Base-by-base conservation (phyloP, 352 stramenopile species). In the Pythium myriotylum region DNA sequence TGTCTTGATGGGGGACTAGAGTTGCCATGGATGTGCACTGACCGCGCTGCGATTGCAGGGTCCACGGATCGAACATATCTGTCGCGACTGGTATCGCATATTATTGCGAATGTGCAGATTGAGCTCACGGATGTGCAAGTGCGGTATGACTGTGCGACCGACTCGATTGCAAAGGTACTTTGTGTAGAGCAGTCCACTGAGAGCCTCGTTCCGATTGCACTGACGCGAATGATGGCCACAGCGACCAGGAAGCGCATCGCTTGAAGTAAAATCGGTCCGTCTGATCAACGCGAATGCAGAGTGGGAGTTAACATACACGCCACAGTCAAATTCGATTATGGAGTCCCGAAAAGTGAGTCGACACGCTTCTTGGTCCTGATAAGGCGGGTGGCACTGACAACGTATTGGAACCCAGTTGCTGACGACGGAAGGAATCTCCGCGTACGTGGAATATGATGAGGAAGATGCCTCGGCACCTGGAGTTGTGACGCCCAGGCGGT, bases 31-130 rank as follows among this genome's bases (percentile, higher is more conserved):
- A 4, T 23, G 20, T 23, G 9, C 29, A 10, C 29, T 35, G 29
- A 35, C 10, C 29, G 29, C 29, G 29, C 29, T 35, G 29, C 29
- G 19, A 19, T 53, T 53, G 19, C 22, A 72, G 65, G 65, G 24
- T 59, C 65, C 6, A 72, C 65, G 35, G 84, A 93, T 61, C 75
- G 85, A 41, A 92, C 87, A 29, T 95, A 95, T 66, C 61, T 95
- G 13, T 94, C 85, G 27, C 74, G 81, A 51, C 47, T 95, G 47
- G 83, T 95, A 23, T 81, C 84, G 13, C 84, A 92, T 56, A 92
- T 95, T 56, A 89, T 95, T 56, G 72, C 80, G 42, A 95, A 95
- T 63, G 82, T 95, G 12, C 85, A 95, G 59, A 90, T 95, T 27
- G 87, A 95, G 54, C 64, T 94, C 22, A 74, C 74, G 35, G 82